phyloP scores from a whole-genome alignment of 2,329 filamentous ascomycete genomes.

The Colletotrichum coccodes region DNA sequence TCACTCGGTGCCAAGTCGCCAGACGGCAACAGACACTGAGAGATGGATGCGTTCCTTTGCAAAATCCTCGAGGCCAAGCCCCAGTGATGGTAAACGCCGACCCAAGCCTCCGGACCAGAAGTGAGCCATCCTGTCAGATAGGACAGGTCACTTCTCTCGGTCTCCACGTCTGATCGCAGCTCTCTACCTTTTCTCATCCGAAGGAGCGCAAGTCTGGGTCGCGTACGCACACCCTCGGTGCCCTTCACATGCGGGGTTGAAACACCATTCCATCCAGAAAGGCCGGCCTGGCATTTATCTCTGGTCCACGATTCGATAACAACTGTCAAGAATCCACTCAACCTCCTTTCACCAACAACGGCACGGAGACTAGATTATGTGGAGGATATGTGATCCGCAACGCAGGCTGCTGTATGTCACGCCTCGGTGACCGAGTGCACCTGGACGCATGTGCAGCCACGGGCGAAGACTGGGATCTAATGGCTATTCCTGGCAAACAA shows the following conservation, averaged over 20 bases:
- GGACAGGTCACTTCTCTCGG: neutral
- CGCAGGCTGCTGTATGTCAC: neutral
- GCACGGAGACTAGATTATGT: neutral
- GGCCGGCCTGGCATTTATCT: neutral
- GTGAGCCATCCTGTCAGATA: neutral
- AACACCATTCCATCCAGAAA: conserved; percentile 13
- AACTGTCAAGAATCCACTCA: neutral
- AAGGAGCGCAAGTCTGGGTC: neutral
- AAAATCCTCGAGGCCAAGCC: neutral
- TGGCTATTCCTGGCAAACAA: no score
- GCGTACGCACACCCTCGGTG: neutral
- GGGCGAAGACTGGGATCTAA: no score
- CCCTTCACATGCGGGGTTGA: conserved; percentile 30
- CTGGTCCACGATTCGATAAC: neutral
- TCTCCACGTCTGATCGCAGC: neutral
- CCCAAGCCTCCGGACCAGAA: neutral
- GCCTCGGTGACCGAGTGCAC: neutral
- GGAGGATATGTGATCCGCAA: neutral
- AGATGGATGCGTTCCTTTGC: neutral
- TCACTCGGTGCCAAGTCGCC: neutral
- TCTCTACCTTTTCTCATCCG: neutral
- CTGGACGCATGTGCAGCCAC: neutral
- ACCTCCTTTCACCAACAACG: neutral
- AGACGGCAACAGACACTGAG: neutral
- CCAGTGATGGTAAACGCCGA: neutral